Evolutionary conservation across 116 monocot species (phyloP).

Genomic region (Papilionanthe hybrid): DNA sequence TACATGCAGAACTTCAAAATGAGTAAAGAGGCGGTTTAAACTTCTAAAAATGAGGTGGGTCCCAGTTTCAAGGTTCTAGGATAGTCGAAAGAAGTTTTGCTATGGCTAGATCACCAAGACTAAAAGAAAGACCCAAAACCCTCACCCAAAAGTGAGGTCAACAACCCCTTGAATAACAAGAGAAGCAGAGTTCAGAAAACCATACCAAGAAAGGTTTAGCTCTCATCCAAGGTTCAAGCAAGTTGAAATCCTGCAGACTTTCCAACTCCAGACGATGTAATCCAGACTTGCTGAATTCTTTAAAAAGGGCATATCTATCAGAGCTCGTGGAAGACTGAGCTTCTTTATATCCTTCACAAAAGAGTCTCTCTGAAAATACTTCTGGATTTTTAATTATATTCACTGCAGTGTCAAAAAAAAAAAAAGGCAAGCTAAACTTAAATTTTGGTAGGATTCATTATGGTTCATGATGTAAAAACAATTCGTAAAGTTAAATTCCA

Average conservation of each 20-base stretch:
- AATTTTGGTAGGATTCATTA: background rate
- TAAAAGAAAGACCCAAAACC: no score
- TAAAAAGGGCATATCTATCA: conserved; percentile 40
- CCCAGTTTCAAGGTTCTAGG: no score
- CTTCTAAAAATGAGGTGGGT: no score
- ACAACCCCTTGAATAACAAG: no score
- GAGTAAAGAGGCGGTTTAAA: no score
- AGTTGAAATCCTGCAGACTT: conserved; percentile 26
- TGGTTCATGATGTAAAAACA: background rate
- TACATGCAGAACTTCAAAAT: no score
- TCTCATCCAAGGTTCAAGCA: conserved; percentile 61
- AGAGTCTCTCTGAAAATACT: background rate
- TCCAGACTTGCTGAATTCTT: conserved; percentile 57
- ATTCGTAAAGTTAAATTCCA: background rate
- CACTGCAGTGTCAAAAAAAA: conserved; percentile 7
- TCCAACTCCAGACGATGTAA: conserved; percentile 47
- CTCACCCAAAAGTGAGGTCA: no score
- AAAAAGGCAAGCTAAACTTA: background rate
- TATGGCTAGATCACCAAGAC: no score
- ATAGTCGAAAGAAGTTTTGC: no score
- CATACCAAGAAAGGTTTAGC: conserved; percentile 52
- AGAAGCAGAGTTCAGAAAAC: background rate
- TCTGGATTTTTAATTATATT: background rate
- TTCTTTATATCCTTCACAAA: conserved; percentile 9
- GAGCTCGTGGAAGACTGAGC: conserved; percentile 6